Percentiles rank a stretch among this genome's conserved stretches.
These are phyloP conservation scores for Ceratocystis ficicola DNA, from an alignment of 2,329 filamentous ascomycete species.

Conservation along the genomic window DNA sequence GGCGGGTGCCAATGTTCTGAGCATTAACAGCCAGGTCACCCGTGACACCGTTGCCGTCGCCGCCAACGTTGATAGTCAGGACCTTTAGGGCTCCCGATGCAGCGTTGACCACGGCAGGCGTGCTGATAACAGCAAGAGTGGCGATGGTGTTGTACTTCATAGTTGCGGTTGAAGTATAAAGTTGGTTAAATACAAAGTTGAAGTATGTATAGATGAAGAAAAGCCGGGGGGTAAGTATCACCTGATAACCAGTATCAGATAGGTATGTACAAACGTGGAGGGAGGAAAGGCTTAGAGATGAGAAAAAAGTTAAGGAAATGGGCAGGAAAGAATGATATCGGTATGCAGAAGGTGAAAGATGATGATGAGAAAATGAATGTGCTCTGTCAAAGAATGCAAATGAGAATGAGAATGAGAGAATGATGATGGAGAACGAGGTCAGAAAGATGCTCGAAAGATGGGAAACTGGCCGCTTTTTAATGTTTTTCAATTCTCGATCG, in stretches of 20 bases:
- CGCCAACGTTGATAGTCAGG: conserved; percentile 48
- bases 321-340: no score
- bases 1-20: conserved; percentile 42
- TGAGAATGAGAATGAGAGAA: no score
- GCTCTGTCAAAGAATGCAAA: neutral
- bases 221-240: no score
- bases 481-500: no score
- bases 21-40: conserved; percentile 51
- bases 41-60: conserved; percentile 47
- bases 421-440: neutral
- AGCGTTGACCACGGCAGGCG: conserved; percentile 18
- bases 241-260: neutral
- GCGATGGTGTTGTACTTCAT: conserved; percentile 20
- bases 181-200: neutral
- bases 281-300: neutral
- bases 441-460: neutral
- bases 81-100: conserved; percentile 36
- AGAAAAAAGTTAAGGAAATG: neutral
- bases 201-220: neutral
- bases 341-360: no score
- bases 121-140: conserved; percentile 13
- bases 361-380: conserved; percentile 9
- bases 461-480: neutral
- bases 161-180: neutral
- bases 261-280: neutral